These are phyloP conservation scores for Celoporthe dispersa DNA, from an alignment of 2,329 filamentous ascomycete genomes.

Conservation along the genomic window DNA sequence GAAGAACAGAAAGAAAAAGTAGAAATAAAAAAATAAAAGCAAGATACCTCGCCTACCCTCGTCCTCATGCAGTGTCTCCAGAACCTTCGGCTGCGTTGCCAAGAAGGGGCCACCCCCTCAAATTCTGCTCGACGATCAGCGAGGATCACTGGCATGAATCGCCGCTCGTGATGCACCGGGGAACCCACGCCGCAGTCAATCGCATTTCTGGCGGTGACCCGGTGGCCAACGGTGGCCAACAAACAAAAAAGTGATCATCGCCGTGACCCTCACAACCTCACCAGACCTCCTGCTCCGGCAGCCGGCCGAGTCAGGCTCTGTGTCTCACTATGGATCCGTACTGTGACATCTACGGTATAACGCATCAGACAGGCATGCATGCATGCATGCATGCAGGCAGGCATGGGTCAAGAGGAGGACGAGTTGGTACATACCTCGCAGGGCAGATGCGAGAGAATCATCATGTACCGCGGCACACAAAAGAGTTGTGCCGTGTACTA, in stretches of 20 bases:
- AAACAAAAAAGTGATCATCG: conserved; percentile 9
- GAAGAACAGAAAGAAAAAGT: not conserved
- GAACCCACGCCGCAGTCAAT: conserved; percentile 4
- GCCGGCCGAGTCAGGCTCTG: not conserved
- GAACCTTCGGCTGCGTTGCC: not conserved
- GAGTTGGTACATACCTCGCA: not conserved
- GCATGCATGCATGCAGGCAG: too few species aligned
- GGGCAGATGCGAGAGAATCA: not conserved
- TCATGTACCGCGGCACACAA: not conserved
- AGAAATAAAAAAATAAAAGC: not conserved
- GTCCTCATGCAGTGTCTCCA: not conserved
- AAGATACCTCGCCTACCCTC: not conserved
- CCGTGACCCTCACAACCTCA: not conserved
- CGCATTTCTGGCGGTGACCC: not conserved
- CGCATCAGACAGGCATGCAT: not conserved
- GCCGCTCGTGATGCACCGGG: conserved; percentile 13
- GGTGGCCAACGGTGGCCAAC: conserved; percentile 8
- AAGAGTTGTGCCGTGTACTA: not conserved
- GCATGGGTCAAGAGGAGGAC: too few species aligned
- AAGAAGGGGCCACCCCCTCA: not conserved
- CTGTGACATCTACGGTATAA: not conserved
- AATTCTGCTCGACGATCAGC: conserved; percentile 14
- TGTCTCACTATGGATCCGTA: not conserved
- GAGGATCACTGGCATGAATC: conserved; percentile 6
- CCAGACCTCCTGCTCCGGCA: not conserved